Evolutionary conservation across 768 basidiomycete species (phyloP), one percentile per base, ranked within the genome.

Genomic region (Xanthoconium purpureum): DNA sequence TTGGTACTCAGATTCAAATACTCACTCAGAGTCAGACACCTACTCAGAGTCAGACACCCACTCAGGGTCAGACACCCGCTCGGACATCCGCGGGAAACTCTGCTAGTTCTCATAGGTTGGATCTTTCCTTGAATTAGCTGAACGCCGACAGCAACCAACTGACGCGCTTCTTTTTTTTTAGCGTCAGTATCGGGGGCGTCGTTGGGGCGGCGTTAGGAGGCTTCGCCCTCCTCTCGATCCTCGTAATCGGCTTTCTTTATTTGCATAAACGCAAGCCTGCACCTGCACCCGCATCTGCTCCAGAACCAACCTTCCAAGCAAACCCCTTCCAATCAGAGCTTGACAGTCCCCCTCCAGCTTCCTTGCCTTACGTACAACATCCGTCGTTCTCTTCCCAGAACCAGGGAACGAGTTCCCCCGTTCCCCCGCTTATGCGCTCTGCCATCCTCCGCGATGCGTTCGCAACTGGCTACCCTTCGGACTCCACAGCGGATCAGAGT

Each of bases 151-250:
- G 24, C 24, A 18, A 54, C 29, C 24, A 10, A 54, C 53, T 66
- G 38, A 66, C 28, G 0, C 7, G 6, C 12, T 43, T 17, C 15
- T 29, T 17, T 38, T 20, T 7, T 24, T 55, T 38, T 28, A 69
- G 67, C 28, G 18, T 53, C 48, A 38, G 57, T 45, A 4, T 62
- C 5, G 62, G 59, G 15, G 56, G 14, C 14, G 36, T 58, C 11
- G 18, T 69, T 18, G 66, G 62, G 9, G 59, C 54, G 2, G 30
- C 55, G 11, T 12, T 66, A 17, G 64, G 56, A 10, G 64, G 64
- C 12, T 6, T 52, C 6, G 32, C 53, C 14, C 14, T 55, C 13
- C 4, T 58, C 3, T 50, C 11, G 5, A 18, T 39, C n/a, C 3
- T 54, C 3, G 47, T 54, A 35, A 29, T 61, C 10, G 54, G 55